Evolutionary conservation across 495 filamentous ascomycete species (phyloP), one percentile per base, ranked within the genome.

Genomic region (Poronia punctata): DNA sequence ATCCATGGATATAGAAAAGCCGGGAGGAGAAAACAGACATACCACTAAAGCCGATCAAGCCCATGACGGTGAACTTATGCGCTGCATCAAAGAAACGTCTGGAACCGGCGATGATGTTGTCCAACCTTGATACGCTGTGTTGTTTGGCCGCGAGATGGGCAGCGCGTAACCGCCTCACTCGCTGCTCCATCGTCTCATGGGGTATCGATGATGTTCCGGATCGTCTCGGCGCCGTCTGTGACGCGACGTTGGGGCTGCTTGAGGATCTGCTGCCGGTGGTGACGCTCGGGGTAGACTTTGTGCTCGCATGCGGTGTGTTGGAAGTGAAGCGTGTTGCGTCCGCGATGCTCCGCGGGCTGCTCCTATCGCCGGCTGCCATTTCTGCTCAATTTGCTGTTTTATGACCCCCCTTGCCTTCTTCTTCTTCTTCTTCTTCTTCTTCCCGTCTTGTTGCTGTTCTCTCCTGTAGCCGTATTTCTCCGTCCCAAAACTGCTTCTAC

Each of bases 321-420:
- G 89, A 77, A 35, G 90, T 97, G 74, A 98, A 98, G 46, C 90
- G 80, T 58, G 92, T 98, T 43, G 92, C 88, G 67, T 96, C 92
- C 49, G 79, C 80, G 58, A 88, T 82, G 65, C 85, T 89, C 62
- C 90, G 89, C 51, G 88, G 77, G 78, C 88, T 86, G 48, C 29
- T n/a, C 14, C 41, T 29, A 10, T 19, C 30, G 22, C 35, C n/a
- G 36, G 43, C 36, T 7, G 27, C 21, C 35, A 38, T 38, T 21
- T 3, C 15, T 33, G 15, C 20, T 3, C 2, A 10, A 7, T 33
- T 33, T 18, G 5, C 12, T 4, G 4, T 9, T 33, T 10, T 4
- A 11, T 16, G 4, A 23, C 31, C 5, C n/a, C 3, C 8, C 2
- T 5, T 9, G 15, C 30, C 3, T 16, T 20, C 16, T 17, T 40